Conservation (phyloP, 176 grass and related monocot genomes). For the Juncus effusus region DNA sequence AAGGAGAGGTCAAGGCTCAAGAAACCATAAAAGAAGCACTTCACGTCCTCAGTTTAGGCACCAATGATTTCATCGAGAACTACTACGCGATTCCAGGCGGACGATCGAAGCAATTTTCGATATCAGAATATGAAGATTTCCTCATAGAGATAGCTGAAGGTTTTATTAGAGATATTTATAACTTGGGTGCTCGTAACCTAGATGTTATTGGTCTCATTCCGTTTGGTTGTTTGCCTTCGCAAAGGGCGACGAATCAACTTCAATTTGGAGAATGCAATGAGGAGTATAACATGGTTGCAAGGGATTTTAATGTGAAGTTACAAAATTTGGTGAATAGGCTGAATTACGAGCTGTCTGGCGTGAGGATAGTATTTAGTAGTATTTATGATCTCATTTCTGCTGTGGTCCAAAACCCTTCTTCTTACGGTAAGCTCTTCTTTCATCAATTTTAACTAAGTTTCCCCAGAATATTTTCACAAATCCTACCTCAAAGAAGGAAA, state of each 20-base stretch:
- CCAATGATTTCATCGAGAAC: slow-evolving; percentile 56
- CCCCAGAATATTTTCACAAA: slow-evolving; percentile 20
- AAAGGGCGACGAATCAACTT: slow-evolving; percentile 26
- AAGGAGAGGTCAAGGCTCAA: slow-evolving; percentile 26
- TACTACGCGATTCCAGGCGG: slow-evolving; percentile 31
- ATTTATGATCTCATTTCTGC: slow-evolving; percentile 35
- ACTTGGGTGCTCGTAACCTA: slow-evolving; percentile 39
- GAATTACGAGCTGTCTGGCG: slow-evolving; percentile 25
- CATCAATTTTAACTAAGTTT: slow-evolving; percentile 17
- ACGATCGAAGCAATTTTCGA: slow-evolving; percentile 21
- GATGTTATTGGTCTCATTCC: slow-evolving; percentile 42
- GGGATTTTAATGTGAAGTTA: slow-evolving; percentile 32
- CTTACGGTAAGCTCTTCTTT: slow-evolving; percentile 46
- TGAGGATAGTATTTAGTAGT: slow-evolving; percentile 35
- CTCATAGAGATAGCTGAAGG: slow-evolving; percentile 16
- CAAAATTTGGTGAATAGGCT: slow-evolving; percentile 18
- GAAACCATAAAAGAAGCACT: slow-evolving; percentile 43
- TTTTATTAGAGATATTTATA: slow-evolving; percentile 30
- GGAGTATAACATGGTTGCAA: slow-evolving; percentile 32
- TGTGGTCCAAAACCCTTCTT: slow-evolving; percentile 37
- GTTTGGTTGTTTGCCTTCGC: slow-evolving; percentile 53
- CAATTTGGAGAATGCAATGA: slow-evolving; percentile 32
- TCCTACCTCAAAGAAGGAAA: slow-evolving; percentile 6
- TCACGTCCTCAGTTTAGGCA: slow-evolving; percentile 54
- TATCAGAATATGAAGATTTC: slow-evolving; percentile 35